Conservation (phyloP, 1,139 yeast species). For the Candida labiduridarum region DNA sequence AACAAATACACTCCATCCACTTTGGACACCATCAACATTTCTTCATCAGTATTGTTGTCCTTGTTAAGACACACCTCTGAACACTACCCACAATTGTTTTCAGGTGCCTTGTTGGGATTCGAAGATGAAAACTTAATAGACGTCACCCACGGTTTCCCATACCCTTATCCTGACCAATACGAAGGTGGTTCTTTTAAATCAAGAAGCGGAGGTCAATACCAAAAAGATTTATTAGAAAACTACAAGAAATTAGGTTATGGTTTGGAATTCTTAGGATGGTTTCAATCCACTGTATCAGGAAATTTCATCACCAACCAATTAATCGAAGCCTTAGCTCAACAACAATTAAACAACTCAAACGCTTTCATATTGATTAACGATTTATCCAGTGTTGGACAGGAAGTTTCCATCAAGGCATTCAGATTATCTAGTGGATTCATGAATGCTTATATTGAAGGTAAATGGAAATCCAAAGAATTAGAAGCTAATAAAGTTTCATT, state of each 20-base stretch:
- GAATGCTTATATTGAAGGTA: conserved; percentile 55
- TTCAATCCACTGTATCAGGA: conserved; percentile 70
- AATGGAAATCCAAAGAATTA: conserved; percentile 69
- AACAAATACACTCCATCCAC: conserved; percentile 35
- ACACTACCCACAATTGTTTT: conserved; percentile 62
- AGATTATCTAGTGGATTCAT: conserved; percentile 69
- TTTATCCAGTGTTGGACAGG: conserved; percentile 65
- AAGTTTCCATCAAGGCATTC: conserved; percentile 68
- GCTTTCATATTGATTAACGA: conserved; percentile 73
- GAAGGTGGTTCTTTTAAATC: conserved; percentile 58
- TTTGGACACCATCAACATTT: conserved; percentile 48
- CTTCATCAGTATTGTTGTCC: conserved; percentile 66
- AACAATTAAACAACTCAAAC: conserved; percentile 66
- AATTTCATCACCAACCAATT: conserved; percentile 66
- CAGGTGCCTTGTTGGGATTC: conserved; percentile 80
- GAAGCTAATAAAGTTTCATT: conserved; percentile 63
- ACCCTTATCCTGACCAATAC: conserved; percentile 54
- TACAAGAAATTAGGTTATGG: conserved; percentile 69
- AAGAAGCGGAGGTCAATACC: conserved; percentile 68
- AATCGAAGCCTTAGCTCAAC: conserved; percentile 67
- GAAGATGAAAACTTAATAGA: conserved; percentile 58
- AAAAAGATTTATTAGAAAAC: conserved; percentile 65
- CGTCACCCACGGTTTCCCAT: conserved; percentile 70
- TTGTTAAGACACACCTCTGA: conserved; percentile 76
- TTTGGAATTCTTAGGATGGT: conserved; percentile 81